Conservation (phyloP, 2,329 filamentous ascomycete genomes). For the Cordyceps fumosorosea region DNA sequence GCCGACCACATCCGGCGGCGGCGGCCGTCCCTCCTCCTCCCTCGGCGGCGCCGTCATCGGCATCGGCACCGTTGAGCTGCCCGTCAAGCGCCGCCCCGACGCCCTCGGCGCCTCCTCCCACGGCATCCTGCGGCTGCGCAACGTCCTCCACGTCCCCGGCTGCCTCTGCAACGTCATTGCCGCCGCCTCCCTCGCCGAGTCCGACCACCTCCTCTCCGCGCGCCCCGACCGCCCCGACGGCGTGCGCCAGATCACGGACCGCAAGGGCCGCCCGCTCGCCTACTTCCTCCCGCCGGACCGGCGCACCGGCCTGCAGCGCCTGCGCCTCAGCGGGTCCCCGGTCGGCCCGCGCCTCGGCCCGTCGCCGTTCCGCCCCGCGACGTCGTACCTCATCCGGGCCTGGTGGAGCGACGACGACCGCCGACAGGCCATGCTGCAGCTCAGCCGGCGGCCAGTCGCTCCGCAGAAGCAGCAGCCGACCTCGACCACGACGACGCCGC, state of each 20-base stretch:
- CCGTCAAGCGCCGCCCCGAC: slow-evolving; percentile 6
- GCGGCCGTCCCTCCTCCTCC: too few species aligned
- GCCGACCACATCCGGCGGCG: too few species aligned
- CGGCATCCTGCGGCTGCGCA: neutral
- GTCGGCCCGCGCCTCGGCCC: neutral
- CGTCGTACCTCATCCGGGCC: neutral
- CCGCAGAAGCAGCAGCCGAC: too few species aligned
- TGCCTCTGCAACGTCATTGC: slow-evolving; percentile 2
- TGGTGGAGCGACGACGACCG: neutral
- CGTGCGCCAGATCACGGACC: neutral
- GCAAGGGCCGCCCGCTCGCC: neutral
- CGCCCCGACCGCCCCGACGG: neutral
- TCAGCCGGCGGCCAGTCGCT: too few species aligned
- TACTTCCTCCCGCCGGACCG: neutral
- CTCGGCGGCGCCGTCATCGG: neutral
- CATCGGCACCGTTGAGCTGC: slow-evolving; percentile 12
- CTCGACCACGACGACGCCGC: too few species aligned
- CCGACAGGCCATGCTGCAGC: neutral
- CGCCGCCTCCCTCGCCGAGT: neutral
- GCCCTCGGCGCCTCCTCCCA: slow-evolving; percentile 6
- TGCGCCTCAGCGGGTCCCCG: neutral
- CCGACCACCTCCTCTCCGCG: neutral
- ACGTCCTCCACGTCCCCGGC: slow-evolving; percentile 2
- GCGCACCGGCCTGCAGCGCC: neutral
- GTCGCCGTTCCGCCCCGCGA: neutral